Evolutionary conservation across 306 rosid species (phyloP).

Genomic region (Urtica urens): DNA sequence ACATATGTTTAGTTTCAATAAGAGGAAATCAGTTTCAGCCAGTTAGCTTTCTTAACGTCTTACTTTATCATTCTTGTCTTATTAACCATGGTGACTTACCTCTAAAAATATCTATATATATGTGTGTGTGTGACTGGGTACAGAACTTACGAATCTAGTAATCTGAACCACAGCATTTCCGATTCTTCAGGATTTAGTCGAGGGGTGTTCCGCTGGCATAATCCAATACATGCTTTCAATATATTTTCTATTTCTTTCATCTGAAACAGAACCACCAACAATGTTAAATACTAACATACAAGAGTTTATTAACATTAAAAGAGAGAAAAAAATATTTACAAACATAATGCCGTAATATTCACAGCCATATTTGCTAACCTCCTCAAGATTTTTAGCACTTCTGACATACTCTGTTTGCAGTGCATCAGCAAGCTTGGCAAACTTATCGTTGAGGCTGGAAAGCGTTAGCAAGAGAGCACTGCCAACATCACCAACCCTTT

Average conservation of each 20-base stretch:
- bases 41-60: no score
- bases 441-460: slow-evolving; percentile 65
- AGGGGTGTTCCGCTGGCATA: slow-evolving; percentile 98
- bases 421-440: slow-evolving; percentile 65
- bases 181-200: slow-evolving; percentile 90
- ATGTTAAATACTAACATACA: slow-evolving; percentile 5
- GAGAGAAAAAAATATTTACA: slow-evolving; percentile 7
- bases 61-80: no score
- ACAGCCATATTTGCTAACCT: slow-evolving; percentile 44
- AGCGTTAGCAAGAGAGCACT: slow-evolving; percentile 81
- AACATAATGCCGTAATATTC: no score
- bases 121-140: no score
- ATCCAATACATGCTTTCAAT: slow-evolving; percentile 72
- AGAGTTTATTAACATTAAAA: slow-evolving; percentile 5
- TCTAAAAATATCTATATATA: no score
- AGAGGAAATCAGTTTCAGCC: no score
- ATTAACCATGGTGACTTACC: no score
- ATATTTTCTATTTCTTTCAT: slow-evolving; percentile 41
- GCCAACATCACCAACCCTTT: slow-evolving; percentile 94
- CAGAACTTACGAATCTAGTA: slow-evolving; percentile 81
- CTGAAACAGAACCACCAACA: slow-evolving; percentile 29
- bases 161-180: slow-evolving; percentile 87
- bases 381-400: slow-evolving; percentile 35
- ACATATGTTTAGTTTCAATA: no score
- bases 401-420: slow-evolving; percentile 39